Conservation (phyloP, 306 rosid genomes). For the Medicago arabica region DNA sequence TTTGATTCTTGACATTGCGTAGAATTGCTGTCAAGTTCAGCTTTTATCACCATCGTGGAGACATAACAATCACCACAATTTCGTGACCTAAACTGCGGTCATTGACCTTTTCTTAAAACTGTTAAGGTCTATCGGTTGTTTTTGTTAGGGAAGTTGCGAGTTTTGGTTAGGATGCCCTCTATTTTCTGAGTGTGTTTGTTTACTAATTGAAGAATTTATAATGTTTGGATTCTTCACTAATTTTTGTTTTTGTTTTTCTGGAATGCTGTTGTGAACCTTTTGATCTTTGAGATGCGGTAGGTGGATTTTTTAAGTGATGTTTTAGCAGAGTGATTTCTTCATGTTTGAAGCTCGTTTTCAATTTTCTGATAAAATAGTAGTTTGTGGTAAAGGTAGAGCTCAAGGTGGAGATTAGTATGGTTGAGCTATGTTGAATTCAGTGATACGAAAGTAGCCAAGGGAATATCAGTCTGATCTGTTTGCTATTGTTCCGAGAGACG, state of each 20-base stretch:
- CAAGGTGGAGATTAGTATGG: slow-evolving; percentile 45
- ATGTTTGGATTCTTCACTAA: slow-evolving; percentile 15
- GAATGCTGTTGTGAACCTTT: slow-evolving; percentile 53
- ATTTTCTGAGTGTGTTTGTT: not conserved
- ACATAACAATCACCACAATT: not conserved
- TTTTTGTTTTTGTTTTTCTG: slow-evolving; percentile 43
- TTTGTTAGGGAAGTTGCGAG: not conserved
- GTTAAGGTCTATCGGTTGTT: not conserved
- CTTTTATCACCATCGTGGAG: not conserved
- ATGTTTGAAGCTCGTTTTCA: slow-evolving; percentile 48
- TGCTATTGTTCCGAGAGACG: slow-evolving; percentile 35
- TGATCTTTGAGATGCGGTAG: slow-evolving; percentile 56
- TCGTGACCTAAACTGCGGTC: not conserved
- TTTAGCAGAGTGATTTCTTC: slow-evolving; percentile 55
- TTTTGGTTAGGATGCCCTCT: not conserved
- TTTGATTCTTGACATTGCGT: slow-evolving; percentile 6
- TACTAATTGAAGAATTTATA: slow-evolving; percentile 7
- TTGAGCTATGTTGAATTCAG: slow-evolving; percentile 49
- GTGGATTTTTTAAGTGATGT: slow-evolving; percentile 50
- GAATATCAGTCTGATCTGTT: slow-evolving; percentile 35
- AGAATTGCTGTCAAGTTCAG: not conserved
- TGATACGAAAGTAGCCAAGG: slow-evolving; percentile 44
- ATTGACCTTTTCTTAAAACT: not conserved
- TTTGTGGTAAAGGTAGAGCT: slow-evolving; percentile 48
- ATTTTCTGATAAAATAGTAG: slow-evolving; percentile 52